phyloP scores from a whole-genome alignment of 768 basidiomycete genomes.

The Lanmaoa pseudosensibilis region DNA sequence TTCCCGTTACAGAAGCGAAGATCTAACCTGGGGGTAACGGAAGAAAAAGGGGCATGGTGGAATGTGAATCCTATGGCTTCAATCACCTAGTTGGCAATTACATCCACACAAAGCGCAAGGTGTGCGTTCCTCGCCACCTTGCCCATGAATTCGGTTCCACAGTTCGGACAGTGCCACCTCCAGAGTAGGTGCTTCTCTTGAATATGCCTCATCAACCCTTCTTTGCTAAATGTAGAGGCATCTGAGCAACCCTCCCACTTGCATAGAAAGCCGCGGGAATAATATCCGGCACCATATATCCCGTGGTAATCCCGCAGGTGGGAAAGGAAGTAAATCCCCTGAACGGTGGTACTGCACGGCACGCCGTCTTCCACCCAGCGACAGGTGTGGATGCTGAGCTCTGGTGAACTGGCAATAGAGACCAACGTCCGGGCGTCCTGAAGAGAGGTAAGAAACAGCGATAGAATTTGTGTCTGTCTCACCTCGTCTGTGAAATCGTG shows the following conservation, averaged over 20 bases:
- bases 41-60: not conserved
- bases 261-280: constrained; percentile 14
- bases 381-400: constrained; percentile 25
- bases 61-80: not conserved
- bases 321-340: constrained; percentile 15
- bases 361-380: constrained; percentile 19
- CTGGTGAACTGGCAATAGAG: constrained; percentile 30
- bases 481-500: constrained; percentile 34
- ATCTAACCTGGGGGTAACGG: not conserved
- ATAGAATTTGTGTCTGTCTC: not conserved
- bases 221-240: constrained; percentile 15
- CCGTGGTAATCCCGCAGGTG: constrained; percentile 26
- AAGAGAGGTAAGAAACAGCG: constrained; percentile 7
- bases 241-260: constrained; percentile 28
- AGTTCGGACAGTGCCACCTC: constrained; percentile 27
- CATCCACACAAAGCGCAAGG: constrained; percentile 8
- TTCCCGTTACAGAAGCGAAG: not conserved
- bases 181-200: constrained; percentile 28
- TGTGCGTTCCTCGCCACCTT: constrained; percentile 22
- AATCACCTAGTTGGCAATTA: constrained; percentile 2
- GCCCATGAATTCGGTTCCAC: constrained; percentile 19
- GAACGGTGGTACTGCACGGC: constrained; percentile 15
- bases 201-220: constrained; percentile 24
- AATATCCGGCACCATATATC: constrained; percentile 10
- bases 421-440: constrained; percentile 28